A percentile compares a stretch with the other conserved stretches of the same genome.
phyloP scores from a whole-genome alignment of 257 asterid genomes.

The Capsicum rhomboideum region DNA sequence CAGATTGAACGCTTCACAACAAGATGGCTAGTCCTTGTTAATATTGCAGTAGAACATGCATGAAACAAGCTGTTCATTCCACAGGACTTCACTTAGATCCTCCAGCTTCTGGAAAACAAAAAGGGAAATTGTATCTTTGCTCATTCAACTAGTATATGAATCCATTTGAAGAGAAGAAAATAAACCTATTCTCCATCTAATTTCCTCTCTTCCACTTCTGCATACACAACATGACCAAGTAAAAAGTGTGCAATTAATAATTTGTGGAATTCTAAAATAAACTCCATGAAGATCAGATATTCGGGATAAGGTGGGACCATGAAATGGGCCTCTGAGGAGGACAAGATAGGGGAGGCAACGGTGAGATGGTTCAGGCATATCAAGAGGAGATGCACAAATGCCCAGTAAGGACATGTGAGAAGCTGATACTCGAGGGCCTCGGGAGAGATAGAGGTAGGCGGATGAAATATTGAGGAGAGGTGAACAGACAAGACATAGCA shows the following conservation, averaged over 20 bases:
- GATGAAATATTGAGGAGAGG: no score
- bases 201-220: not conserved
- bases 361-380: no score
- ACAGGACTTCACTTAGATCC: constrained; percentile 18
- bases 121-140: not conserved
- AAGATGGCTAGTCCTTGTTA: constrained; percentile 29
- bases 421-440: no score
- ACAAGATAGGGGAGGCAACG: no score
- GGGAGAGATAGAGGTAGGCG: no score
- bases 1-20: constrained; percentile 28
- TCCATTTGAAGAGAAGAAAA: not conserved
- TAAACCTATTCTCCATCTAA: not conserved
- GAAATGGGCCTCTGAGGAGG: no score
- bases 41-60: constrained; percentile 39
- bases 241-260: not conserved
- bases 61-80: constrained; percentile 73
- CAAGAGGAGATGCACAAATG: no score
- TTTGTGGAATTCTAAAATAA: not conserved
- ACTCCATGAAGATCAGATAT: not conserved
- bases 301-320: no score
- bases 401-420: no score
- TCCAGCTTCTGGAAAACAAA: constrained; percentile 29
- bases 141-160: not conserved
- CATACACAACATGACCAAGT: not conserved
- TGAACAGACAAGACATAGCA: no score